Base-by-base conservation (phyloP, 108 stramenopile species). In the Skeletonema marinoi region DNA sequence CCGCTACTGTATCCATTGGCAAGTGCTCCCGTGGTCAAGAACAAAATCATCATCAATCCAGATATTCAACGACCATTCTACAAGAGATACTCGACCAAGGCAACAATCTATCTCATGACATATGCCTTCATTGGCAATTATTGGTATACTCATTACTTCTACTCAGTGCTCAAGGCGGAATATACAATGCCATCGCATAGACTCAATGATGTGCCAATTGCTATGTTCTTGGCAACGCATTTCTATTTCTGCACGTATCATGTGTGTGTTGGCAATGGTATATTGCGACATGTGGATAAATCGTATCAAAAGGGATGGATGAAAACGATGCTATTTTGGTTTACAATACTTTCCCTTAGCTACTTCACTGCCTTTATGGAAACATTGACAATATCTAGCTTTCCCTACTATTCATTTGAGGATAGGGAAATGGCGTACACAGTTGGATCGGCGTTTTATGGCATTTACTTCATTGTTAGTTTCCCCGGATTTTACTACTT, bases 361-460 rank as follows among this genome's bases (percentile, higher is more conserved):
- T 97, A 96, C 88, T 90, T 98, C 63, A 97, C 98, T 12, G 98
- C 98, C 4, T 99, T 99, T 81, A 97, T 97, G 92, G 99, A 99
- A 67, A 97, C 98, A 8, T 77, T 98, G 74, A 96, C 98, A 2
- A 99, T 99, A 72, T 87, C 88, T 9, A 86, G 88, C 30, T 99
- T 97, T 82, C 98, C 99, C 1, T 96, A 99, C 70, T 99, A 98
- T 79, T 70, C 84, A 25, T 98, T 99, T 81, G 95, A 96, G 72
- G 95, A 98, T 80, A 80, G 89, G 0, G 68, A 65, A 33, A 80
- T 85, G 80, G 93, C 91, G 32, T 95, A 95, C 68, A 81, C 62
- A 60, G 58, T 64, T 85, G 68, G 95, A 73, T 85, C 84, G 17
- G 97, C 97, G 2, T 98, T 98, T 83, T 99, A 99, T 74, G 98